These are phyloP conservation scores for Bryopsis sp. DNA, from an alignment of 139 green algal species.

Conservation along the genomic window DNA sequence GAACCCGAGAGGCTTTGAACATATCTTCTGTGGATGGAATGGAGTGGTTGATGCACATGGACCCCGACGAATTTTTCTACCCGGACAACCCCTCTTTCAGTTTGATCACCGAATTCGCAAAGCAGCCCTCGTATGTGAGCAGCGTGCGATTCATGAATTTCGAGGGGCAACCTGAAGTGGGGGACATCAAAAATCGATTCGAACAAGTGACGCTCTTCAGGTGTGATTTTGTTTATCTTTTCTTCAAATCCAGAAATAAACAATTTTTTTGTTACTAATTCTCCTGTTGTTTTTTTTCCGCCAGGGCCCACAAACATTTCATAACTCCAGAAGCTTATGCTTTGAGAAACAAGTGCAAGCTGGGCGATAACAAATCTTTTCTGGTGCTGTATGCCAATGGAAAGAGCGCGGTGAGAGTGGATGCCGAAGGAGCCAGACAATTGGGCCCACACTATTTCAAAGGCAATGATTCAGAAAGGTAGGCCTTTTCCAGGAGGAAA, in stretches of 20 bases:
- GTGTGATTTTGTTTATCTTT: too few species aligned
- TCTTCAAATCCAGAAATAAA: too few species aligned
- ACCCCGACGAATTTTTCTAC: conserved; percentile 6
- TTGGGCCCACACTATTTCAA: conserved; percentile 4
- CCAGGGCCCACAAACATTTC: conserved; percentile 3
- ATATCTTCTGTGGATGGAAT: background rate
- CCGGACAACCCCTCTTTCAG: background rate
- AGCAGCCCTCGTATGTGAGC: background rate
- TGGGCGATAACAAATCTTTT: conserved; percentile 6
- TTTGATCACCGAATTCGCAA: conserved; percentile 1
- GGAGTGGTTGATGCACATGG: conserved; percentile 6
- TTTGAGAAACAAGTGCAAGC: conserved; percentile 6
- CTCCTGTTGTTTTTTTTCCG: too few species aligned
- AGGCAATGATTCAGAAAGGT: background rate
- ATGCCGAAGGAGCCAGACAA: background rate
- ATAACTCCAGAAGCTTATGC: background rate
- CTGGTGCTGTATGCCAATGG: conserved; percentile 12
- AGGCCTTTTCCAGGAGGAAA: too few species aligned
- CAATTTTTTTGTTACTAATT: too few species aligned
- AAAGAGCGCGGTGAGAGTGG: conserved; percentile 2
- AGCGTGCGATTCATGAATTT: conserved; percentile 12
- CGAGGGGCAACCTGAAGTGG: background rate
- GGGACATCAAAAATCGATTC: background rate
- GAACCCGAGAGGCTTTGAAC: background rate
- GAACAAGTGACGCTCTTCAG: conserved; percentile 7